phyloP scores from a whole-genome alignment of 192 early-diverging fungal genomes.

The Thamnidium elegans region DNA sequence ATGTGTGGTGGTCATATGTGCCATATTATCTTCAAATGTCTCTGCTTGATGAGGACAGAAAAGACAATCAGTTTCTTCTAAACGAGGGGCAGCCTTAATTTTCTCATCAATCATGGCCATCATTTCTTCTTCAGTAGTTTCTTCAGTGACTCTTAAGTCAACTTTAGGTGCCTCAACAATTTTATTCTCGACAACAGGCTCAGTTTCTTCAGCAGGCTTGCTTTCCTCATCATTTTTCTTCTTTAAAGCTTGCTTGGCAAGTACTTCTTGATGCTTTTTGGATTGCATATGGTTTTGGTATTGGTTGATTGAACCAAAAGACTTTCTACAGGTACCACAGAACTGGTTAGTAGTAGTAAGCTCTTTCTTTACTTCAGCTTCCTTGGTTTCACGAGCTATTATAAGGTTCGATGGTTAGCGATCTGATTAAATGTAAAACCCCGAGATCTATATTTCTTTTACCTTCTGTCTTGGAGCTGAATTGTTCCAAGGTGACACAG shows the following conservation, averaged over 20 bases:
- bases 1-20: conserved; percentile 90
- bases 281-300: conserved; percentile 89
- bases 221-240: not conserved
- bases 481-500: conserved; percentile 78
- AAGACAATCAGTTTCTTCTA: conserved; percentile 80
- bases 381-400: conserved; percentile 53
- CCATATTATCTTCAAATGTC: conserved; percentile 72
- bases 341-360: conserved; percentile 37
- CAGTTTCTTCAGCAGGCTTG: not conserved
- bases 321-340: conserved; percentile 48
- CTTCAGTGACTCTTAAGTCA: conserved; percentile 44
- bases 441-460: conserved; percentile 18
- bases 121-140: conserved; percentile 56
- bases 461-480: conserved; percentile 69
- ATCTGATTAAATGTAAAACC: no score
- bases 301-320: conserved; percentile 65
- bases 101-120: conserved; percentile 81
- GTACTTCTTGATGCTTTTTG: conserved; percentile 92
- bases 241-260: conserved; percentile 37
- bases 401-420: no score
- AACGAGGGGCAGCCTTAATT: conserved; percentile 62
- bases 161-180: conserved; percentile 18
- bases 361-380: conserved; percentile 37
- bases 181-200: no score
- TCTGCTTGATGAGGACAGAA: conserved; percentile 78